phyloP scores from a whole-genome alignment of 2,329 filamentous ascomycete species.

The Didymella sp. region DNA sequence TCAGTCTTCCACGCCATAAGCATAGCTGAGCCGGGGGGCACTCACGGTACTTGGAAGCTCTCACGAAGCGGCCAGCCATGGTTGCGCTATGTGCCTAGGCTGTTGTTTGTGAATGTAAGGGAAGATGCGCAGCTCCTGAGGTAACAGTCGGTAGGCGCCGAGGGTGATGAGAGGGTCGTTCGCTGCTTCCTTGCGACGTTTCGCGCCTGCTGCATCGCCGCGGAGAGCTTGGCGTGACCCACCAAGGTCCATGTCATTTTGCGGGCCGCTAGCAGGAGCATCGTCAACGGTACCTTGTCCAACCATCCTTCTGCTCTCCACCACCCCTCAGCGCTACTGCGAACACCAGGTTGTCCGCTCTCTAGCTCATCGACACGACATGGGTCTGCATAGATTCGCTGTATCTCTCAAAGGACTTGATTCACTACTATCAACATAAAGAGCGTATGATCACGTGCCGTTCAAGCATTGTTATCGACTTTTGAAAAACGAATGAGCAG shows the following conservation, averaged over 20 bases:
- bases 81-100: slow-evolving; percentile 17
- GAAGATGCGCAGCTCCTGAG: slow-evolving; percentile 15
- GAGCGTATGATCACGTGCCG: background rate
- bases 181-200: slow-evolving; percentile 18
- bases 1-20: slow-evolving; percentile 38
- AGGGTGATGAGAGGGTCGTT: slow-evolving; percentile 10
- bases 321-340: slow-evolving; percentile 18
- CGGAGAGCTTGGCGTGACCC: slow-evolving; percentile 13
- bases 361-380: background rate
- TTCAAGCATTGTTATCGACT: background rate
- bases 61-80: slow-evolving; percentile 76
- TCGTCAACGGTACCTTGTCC: slow-evolving; percentile 13
- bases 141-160: slow-evolving; percentile 14
- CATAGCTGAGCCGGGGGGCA: slow-evolving; percentile 31
- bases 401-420: background rate
- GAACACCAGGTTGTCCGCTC: slow-evolving; percentile 16
- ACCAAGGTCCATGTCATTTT: slow-evolving; percentile 14
- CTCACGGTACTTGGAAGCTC: slow-evolving; percentile 75
- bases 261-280: slow-evolving; percentile 9
- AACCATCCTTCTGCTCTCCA: slow-evolving; percentile 15
- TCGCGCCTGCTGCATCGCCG: slow-evolving; percentile 19
- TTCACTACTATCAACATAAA: background rate
- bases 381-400: background rate
- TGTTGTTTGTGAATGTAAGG: slow-evolving; percentile 5
- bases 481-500: background rate